Conservation (phyloP, 148 eudicot species). For the Limonium bicolor region DNA sequence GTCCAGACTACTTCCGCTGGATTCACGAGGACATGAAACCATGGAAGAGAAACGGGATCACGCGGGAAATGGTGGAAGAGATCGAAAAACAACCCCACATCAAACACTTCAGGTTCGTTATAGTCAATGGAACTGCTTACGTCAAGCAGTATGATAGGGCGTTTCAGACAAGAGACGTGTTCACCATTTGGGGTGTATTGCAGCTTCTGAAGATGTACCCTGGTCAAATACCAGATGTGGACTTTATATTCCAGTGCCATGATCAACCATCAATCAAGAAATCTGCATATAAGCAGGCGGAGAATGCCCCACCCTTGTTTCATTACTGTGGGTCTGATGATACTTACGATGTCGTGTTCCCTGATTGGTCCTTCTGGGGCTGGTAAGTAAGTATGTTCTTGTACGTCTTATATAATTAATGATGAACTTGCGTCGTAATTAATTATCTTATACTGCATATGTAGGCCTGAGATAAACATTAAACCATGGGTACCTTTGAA, state of each 20-base stretch:
- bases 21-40: conserved; percentile 26
- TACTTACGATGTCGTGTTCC: conserved; percentile 39
- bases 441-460: background rate
- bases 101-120: conserved; percentile 33
- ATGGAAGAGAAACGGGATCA: conserved; percentile 16
- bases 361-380: conserved; percentile 79
- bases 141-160: conserved; percentile 31
- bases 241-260: conserved; percentile 42
- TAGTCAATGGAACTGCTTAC: conserved; percentile 42
- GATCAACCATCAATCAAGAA: conserved; percentile 24
- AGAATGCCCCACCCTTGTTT: conserved; percentile 52
- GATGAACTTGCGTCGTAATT: background rate
- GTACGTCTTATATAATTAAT: background rate
- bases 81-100: conserved; percentile 14
- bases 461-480: conserved; percentile 3
- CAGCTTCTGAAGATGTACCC: conserved; percentile 51
- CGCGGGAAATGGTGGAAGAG: conserved; percentile 29
- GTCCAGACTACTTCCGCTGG: conserved; percentile 31
- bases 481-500: conserved; percentile 30
- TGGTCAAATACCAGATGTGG: conserved; percentile 45
- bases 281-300: background rate
- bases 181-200: conserved; percentile 42
- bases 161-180: conserved; percentile 31
- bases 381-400: conserved; percentile 22
- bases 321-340: conserved; percentile 33